phyloP scores from a whole-genome alignment of 768 basidiomycete species.

The Hortiboletus flavorubellus region DNA sequence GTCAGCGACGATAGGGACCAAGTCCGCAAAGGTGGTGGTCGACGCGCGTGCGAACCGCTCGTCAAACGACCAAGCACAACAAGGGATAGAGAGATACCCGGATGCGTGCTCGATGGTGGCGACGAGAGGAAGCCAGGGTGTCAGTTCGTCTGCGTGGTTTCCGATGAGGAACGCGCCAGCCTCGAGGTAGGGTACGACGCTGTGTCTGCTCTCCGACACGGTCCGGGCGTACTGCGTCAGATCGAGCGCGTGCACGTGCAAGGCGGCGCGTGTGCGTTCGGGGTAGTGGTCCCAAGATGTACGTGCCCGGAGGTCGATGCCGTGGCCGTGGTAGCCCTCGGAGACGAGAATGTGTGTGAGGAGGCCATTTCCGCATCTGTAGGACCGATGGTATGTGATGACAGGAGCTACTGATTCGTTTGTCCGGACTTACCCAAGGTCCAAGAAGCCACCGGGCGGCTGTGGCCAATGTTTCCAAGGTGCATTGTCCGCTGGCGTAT shows the following conservation, averaged over 20 bases:
- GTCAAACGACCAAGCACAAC: conserved; percentile 86
- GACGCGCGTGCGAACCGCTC: conserved; percentile 53
- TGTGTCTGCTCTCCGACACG: background rate
- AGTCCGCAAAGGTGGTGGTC: conserved; percentile 26
- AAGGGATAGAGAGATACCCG: conserved; percentile 83
- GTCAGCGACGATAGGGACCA: conserved; percentile 10
- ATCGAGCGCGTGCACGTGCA: conserved; percentile 71
- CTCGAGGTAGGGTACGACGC: conserved; percentile 30
- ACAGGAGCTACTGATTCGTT: background rate
- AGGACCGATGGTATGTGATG: background rate
- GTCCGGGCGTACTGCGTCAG: conserved; percentile 36
- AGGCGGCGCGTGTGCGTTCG: conserved; percentile 48
- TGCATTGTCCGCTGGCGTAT: conserved; percentile 2
- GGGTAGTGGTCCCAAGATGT: conserved; percentile 85
- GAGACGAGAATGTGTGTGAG: conserved; percentile 81
- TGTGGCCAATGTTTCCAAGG: conserved; percentile 76
- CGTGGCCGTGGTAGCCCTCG: conserved; percentile 83
- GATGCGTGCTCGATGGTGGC: conserved; percentile 57
- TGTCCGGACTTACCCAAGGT: conserved; percentile 63
- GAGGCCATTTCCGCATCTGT: conserved; percentile 88
- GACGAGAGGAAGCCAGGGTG: conserved; percentile 89
- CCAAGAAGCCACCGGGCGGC: conserved; percentile 82
- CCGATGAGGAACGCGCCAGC: conserved; percentile 76
- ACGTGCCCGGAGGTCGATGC: conserved; percentile 83
- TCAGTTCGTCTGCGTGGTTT: conserved; percentile 95